These are phyloP conservation scores for Amylocystis lapponica DNA, from an alignment of 768 basidiomycete genomes.

Conservation along the genomic window DNA sequence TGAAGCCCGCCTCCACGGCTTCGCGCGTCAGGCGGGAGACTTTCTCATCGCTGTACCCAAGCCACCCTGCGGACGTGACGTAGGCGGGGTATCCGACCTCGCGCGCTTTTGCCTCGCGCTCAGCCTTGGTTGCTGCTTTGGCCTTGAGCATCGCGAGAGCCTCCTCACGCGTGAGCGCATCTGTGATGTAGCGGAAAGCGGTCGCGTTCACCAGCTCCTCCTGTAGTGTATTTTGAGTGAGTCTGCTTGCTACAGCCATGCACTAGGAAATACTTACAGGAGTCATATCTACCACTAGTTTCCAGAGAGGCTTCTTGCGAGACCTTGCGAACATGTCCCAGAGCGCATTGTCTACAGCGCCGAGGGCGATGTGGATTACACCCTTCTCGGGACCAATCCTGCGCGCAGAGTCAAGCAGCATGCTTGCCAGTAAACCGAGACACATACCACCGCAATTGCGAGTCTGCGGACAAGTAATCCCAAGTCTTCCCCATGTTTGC, in stretches of 20 bases:
- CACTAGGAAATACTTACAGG: constrained; percentile 37
- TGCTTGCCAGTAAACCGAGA: background rate
- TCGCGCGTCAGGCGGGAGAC: constrained; percentile 81
- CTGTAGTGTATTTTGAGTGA: constrained; percentile 26
- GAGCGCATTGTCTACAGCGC: constrained; percentile 85
- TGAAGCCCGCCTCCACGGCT: constrained; percentile 83
- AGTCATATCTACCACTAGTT: constrained; percentile 87
- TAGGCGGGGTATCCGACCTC: constrained; percentile 87
- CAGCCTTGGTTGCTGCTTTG: constrained; percentile 70
- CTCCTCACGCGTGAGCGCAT: constrained; percentile 88
- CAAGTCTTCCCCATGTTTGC: constrained; percentile 88
- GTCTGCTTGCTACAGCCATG: no score
- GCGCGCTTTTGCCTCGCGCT: constrained; percentile 70
- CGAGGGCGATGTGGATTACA: constrained; percentile 86
- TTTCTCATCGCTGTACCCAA: constrained; percentile 92
- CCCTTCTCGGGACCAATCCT: constrained; percentile 96
- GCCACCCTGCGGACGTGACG: constrained; percentile 91
- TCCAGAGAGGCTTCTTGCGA: constrained; percentile 86
- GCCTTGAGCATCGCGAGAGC: constrained; percentile 77
- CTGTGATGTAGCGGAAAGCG: constrained; percentile 88
- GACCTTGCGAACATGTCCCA: constrained; percentile 92
- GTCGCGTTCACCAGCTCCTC: constrained; percentile 74
- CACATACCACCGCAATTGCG: constrained; percentile 86
- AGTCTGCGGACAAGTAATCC: constrained; percentile 82
- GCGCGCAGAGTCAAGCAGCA: constrained; percentile 1